phyloP scores from a whole-genome alignment of 495 filamentous ascomycete genomes.

The Diplogelasinospora grovesii region DNA sequence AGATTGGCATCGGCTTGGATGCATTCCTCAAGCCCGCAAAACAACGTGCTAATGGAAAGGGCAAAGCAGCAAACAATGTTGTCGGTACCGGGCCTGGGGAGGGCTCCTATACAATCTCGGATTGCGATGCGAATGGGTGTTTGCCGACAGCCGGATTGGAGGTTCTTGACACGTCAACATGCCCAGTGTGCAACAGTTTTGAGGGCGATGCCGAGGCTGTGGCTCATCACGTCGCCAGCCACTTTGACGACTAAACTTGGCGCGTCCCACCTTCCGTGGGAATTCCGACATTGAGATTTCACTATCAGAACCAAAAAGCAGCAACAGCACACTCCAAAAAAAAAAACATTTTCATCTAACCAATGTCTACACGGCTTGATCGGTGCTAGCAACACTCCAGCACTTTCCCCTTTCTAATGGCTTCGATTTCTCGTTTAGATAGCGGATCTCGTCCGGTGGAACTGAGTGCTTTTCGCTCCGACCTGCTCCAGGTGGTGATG shows the following conservation, averaged over 20 bases:
- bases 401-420: slow-evolving; percentile 1
- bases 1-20: slow-evolving; percentile 33
- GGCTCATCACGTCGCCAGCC: slow-evolving; percentile 49
- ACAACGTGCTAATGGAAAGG: slow-evolving; percentile 23
- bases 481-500: not conserved
- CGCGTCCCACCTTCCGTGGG: no score
- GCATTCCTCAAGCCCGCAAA: slow-evolving; percentile 42
- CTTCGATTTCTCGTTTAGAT: not conserved
- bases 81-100: slow-evolving; percentile 1
- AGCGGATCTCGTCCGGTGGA: not conserved
- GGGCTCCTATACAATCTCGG: no score
- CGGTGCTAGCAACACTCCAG: slow-evolving; percentile 10
- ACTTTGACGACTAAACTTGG: slow-evolving; percentile 39
- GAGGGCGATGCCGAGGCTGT: slow-evolving; percentile 54
- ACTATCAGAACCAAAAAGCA: no score
- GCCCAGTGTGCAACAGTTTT: slow-evolving; percentile 55
- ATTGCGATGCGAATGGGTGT: no score
- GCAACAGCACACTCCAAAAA: no score
- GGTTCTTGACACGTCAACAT: slow-evolving; percentile 29
- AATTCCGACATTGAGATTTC: not conserved
- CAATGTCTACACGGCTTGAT: no score
- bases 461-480: not conserved
- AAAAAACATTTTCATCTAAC: no score
- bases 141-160: not conserved
- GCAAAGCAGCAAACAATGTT: slow-evolving; percentile 10